Evolutionary conservation across 176 grass and related monocot species (phyloP).

Genomic region (Carex cristatella): DNA sequence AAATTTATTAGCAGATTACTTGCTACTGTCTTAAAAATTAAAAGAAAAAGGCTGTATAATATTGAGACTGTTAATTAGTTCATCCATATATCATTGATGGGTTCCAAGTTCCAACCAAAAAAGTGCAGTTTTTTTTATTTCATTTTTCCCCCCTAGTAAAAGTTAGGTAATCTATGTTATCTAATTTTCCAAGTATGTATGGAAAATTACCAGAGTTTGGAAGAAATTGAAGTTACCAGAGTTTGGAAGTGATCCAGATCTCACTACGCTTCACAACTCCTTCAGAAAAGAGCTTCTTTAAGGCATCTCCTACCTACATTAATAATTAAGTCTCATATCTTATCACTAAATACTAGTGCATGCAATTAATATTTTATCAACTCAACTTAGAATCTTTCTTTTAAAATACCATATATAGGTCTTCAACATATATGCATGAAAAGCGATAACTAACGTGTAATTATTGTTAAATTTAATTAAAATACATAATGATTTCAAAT

Average conservation of each 20-base stretch:
- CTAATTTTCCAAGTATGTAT: background rate
- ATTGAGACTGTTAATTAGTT: too few relatives aligned
- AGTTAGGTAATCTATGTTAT: background rate
- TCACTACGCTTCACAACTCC: constrained; percentile 59
- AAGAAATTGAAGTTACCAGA: constrained; percentile 42
- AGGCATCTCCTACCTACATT: constrained; percentile 53
- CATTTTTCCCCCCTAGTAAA: background rate
- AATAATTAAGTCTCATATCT: background rate
- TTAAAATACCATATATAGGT: background rate
- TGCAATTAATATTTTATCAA: background rate
- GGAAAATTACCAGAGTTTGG: constrained; percentile 71
- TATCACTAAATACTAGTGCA: background rate
- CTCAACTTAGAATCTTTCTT: background rate
- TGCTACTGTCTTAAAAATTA: too few relatives aligned
- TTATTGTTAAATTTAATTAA: background rate
- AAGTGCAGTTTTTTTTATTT: background rate
- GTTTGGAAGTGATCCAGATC: constrained; percentile 79
- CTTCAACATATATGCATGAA: background rate
- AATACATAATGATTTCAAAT: background rate
- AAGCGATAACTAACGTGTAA: background rate
- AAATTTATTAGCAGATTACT: too few relatives aligned
- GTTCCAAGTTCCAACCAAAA: background rate
- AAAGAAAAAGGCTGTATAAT: too few relatives aligned
- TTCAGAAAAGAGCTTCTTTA: constrained; percentile 64
- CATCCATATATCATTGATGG: too few relatives aligned